Evolutionary conservation across 306 rosid species (phyloP), one percentile per base, ranked within the genome.

Genomic region (Castanopsis chinensis): DNA sequence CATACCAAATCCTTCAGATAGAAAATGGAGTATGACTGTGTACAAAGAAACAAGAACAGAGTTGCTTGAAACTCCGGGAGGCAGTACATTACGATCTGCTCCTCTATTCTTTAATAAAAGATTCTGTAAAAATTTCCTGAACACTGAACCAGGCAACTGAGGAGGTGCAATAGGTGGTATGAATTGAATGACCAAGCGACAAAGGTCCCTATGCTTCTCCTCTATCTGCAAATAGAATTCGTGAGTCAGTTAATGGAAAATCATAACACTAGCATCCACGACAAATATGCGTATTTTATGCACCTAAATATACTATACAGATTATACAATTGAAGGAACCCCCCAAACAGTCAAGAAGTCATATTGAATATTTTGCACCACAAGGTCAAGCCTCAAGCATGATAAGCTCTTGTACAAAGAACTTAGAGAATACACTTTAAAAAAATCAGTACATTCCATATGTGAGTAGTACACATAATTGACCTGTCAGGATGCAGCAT

Each of bases 151-250:
- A 76, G 98, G 99, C 61, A 95, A 86, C 80, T 95, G 98, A 54
- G 91, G 92, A 81, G 98, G 92, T 23, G 83, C 71, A 3, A 87
- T 81, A 54, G 99, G 99, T 18, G 99, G 99, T 77, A 93, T 90
- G 80, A 93, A 95, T 78, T 89, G 99, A 83, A 95, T 95, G 82
- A 95, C 99, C 72, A 95, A 79, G 83, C 83, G 87, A 75, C 99
- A 95, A 17, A 95, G 99, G 78, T 88, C 96, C 89, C 97, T 93
- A 75, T 91, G 99, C 90, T 93, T 95, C 93, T 93, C 98, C 86
- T 95, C 99, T 77, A 93, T 89, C 99, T 95, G 85, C 79, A 83
- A 60, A 79, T 15, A 69, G 64, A 84, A 63, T 28, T 68, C 53
- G 49, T 52, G 61, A 20, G 23, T 64, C 70, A 79, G 45, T 23